phyloP scores from a whole-genome alignment of 257 asterid species.

The Solanum pimpinellifolium region DNA sequence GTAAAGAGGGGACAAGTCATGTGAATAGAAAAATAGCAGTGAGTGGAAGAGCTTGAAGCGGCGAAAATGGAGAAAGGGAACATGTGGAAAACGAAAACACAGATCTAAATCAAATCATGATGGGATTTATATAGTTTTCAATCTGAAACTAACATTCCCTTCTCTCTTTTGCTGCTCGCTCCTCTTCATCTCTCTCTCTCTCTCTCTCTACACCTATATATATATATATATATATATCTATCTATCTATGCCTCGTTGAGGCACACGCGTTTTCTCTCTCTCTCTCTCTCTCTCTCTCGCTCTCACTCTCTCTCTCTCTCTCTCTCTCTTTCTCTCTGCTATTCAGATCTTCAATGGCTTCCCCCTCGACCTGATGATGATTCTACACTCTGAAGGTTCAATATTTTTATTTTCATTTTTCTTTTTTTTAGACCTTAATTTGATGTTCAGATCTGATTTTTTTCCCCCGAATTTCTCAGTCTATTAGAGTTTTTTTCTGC shows the following conservation, averaged over 20 bases:
- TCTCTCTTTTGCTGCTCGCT: neutral
- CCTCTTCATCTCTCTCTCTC: neutral
- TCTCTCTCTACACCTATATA: neutral
- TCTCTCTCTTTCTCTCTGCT: neutral
- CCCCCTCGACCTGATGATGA: slow-evolving; percentile 3
- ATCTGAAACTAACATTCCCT: neutral
- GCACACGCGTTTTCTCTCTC: neutral
- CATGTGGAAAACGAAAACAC: slow-evolving; percentile 6
- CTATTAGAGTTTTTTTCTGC: too few species aligned
- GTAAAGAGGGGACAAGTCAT: neutral
- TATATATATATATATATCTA: too few species aligned
- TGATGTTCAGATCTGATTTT: neutral
- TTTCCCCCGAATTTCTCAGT: neutral
- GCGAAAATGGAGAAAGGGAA: neutral
- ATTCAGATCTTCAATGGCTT: neutral
- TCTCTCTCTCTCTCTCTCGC: neutral
- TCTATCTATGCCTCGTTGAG: neutral
- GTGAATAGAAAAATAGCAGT: neutral
- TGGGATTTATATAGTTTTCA: slow-evolving; percentile 3
- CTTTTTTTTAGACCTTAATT: neutral
- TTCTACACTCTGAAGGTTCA: slow-evolving; percentile 1
- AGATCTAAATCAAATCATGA: neutral
- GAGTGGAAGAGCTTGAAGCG: neutral
- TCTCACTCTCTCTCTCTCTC: neutral
- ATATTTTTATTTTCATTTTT: neutral